Percentiles rank a stretch among this genome's conserved stretches.
phyloP scores from a whole-genome alignment of 139 green algal species.

The Diplosphaera chodatii region DNA sequence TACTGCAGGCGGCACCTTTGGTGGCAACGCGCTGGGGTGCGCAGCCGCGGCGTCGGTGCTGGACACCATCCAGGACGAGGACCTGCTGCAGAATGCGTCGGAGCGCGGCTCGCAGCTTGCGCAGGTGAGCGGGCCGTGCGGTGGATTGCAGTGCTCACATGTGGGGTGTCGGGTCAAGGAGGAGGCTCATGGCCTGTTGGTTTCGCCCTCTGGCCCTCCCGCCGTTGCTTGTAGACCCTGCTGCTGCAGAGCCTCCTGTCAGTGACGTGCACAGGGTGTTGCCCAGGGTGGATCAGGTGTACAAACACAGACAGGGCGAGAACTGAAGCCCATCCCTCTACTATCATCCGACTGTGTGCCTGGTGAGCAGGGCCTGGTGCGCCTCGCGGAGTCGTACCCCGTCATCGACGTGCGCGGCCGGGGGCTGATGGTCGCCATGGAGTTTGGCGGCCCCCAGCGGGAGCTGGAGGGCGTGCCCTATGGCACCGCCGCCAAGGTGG shows the following conservation, averaged over 20 bases:
- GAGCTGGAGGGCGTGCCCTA: conserved; percentile 15
- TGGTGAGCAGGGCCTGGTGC: conserved; percentile 37
- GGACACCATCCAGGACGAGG: conserved; percentile 67
- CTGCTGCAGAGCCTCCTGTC: no score
- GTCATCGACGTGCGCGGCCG: conserved; percentile 73
- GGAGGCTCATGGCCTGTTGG: no score
- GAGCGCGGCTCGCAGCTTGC: conserved; percentile 58
- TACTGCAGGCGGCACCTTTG: conserved; percentile 73
- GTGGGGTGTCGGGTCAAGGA: no score
- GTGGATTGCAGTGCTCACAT: not conserved
- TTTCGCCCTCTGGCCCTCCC: no score
- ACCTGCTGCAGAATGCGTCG: conserved; percentile 58
- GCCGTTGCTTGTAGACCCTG: no score
- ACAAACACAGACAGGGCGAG: no score
- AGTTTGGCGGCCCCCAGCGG: conserved; percentile 47
- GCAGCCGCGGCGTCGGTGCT: conserved; percentile 63
- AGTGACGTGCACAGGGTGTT: no score
- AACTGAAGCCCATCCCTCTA: not conserved
- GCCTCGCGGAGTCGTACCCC: conserved; percentile 29
- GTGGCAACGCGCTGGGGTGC: conserved; percentile 51
- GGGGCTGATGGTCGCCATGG: conserved; percentile 74
- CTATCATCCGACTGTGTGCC: no score
- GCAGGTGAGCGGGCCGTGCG: conserved; percentile 5
- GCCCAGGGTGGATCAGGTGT: no score
- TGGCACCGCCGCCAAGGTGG: conserved; percentile 43